These are phyloP conservation scores for Rusavskia elegans DNA, from an alignment of 495 filamentous ascomycete species.

Conservation along the genomic window DNA sequence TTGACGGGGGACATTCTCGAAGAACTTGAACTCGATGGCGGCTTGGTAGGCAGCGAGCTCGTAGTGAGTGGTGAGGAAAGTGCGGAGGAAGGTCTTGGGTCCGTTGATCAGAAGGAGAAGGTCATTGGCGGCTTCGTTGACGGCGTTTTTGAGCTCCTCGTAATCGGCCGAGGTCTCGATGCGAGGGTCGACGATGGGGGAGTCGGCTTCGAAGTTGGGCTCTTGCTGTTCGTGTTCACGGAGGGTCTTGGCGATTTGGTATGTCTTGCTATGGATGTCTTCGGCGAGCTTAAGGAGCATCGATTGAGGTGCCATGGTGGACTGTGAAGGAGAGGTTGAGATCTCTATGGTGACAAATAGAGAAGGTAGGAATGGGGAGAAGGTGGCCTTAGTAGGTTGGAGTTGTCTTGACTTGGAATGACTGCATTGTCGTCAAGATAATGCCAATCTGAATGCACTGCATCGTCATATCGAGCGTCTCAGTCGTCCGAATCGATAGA, in stretches of 20 bases:
- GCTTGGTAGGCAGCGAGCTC: slow-evolving; percentile 18
- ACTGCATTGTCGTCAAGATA: too few relatives aligned
- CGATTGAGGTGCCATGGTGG: neutral
- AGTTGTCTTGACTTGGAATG: too few relatives aligned
- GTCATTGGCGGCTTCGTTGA: slow-evolving; percentile 3
- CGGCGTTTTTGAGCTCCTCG: neutral
- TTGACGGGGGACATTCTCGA: slow-evolving; percentile 4
- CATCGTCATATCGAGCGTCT: too few relatives aligned
- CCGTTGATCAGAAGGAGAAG: slow-evolving; percentile 15
- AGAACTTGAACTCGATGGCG: slow-evolving; percentile 19
- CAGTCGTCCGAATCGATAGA: too few relatives aligned
- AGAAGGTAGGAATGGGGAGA: too few relatives aligned
- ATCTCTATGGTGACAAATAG: too few relatives aligned
- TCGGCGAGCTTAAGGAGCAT: neutral
- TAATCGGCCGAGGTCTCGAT: neutral
- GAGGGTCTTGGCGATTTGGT: neutral
- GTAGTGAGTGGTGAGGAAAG: slow-evolving; percentile 5
- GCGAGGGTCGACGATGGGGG: neutral
- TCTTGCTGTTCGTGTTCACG: neutral
- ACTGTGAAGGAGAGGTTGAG: too few relatives aligned
- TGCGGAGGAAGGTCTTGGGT: slow-evolving; percentile 4
- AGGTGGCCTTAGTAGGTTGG: too few relatives aligned
- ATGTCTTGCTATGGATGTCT: neutral
- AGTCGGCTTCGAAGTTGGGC: neutral
- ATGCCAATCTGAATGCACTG: too few relatives aligned